Percentiles rank a stretch among this genome's conserved stretches.
Conservation (phyloP, 768 basidiomycete species). For the Austroboletus eburneus region DNA sequence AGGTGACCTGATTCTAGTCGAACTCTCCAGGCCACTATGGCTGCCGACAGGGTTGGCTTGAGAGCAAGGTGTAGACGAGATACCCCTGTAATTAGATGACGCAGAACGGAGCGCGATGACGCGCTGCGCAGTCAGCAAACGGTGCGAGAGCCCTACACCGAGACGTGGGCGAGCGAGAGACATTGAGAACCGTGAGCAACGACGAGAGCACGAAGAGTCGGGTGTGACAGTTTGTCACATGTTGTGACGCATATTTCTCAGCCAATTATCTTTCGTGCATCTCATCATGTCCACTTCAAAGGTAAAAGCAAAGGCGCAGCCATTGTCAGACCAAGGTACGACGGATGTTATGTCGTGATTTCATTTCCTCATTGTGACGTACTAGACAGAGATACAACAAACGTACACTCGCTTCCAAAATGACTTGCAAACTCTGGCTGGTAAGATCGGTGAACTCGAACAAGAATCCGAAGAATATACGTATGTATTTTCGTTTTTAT, state of each 20-base stretch:
- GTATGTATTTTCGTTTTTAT: conserved; percentile 43
- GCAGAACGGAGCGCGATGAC: conserved; percentile 31
- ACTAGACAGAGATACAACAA: conserved; percentile 78
- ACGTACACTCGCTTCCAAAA: conserved; percentile 78
- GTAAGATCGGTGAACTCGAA: conserved; percentile 95
- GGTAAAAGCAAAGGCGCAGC: conserved; percentile 53
- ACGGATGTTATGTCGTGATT: background rate
- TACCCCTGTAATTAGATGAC: conserved; percentile 43
- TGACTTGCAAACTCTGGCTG: conserved; percentile 86
- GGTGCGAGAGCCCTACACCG: conserved; percentile 49
- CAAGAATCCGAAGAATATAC: conserved; percentile 93
- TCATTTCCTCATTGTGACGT: conserved; percentile 35
- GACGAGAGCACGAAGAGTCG: conserved; percentile 13
- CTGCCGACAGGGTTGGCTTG: conserved; percentile 18
- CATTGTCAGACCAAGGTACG: conserved; percentile 72
- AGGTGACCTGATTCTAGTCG: conserved; percentile 31
- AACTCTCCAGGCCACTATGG: conserved; percentile 19
- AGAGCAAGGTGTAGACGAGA: conserved; percentile 22
- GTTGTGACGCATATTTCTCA: conserved; percentile 18
- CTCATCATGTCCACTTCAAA: conserved; percentile 50
- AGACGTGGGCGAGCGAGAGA: conserved; percentile 53
- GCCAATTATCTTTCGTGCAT: conserved; percentile 26
- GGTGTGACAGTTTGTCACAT: conserved; percentile 28
- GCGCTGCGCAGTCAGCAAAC: conserved; percentile 30
- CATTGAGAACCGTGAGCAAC: conserved; percentile 37